Base-by-base conservation (phyloP, 805 yeast genomes). In the Monosporozyma aquatica region DNA sequence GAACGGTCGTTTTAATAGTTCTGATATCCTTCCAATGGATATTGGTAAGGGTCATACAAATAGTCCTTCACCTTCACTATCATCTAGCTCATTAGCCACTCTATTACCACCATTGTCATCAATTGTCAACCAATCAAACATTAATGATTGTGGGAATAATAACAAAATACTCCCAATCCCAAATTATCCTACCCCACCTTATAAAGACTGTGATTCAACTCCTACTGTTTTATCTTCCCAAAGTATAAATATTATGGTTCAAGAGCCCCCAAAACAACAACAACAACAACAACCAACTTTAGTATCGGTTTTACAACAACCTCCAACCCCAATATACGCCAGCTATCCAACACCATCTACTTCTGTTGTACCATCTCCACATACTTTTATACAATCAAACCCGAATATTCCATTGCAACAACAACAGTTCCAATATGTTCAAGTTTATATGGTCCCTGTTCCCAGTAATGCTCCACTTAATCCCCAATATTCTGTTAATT, bases 31-130 rank as follows among this genome's bases (percentile, higher is more conserved):
- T n/a, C n/a, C n/a, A n/a, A n/a, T n/a, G n/a, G n/a, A n/a, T n/a
- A n/a, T n/a, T n/a, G n/a, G n/a, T n/a, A n/a, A n/a, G n/a, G n/a
- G n/a, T n/a, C n/a, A n/a, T n/a, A n/a, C n/a, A n/a, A n/a, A n/a
- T n/a, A n/a, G n/a, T n/a, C n/a, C n/a, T n/a, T n/a, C n/a, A n/a
- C n/a, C n/a, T n/a, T n/a, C n/a, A n/a, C n/a, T n/a, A n/a, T n/a
- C n/a, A n/a, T n/a, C n/a, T n/a, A 17, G 24, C 11, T 18, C 35
- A 32, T 18, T 22, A 7, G 10, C n/a, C 4, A 38, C 28, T 9
- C 41, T 23, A 9, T 18, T 42, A 22, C 44, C 44, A n/a, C 36
- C 44, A 18, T 30, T 42, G 17, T 27, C 44, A 6, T 29, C 44
- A 8, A 14, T 5, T 14, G 29, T 14, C 14, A 18, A 37, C 3